Base-by-base conservation (phyloP, 306 rosid species). In the Hippophae rhamnoides region DNA sequence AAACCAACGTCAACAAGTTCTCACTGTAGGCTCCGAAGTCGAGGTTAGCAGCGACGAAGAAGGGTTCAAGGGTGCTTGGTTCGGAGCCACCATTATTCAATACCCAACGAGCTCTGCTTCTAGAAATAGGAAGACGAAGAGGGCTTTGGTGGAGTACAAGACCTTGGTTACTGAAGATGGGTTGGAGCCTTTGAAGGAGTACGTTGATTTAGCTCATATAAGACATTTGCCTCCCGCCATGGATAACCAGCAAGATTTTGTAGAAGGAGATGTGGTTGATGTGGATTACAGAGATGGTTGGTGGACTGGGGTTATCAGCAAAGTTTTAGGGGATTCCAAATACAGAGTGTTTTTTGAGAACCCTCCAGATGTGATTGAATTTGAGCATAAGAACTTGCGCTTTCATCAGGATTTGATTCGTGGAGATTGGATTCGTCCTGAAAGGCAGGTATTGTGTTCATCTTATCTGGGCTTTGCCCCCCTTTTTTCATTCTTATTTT, bases 21-120 rank as follows among this genome's bases (percentile, higher is more conserved):
- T 70, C 54, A 7, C 45, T 3, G 46, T 40, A 4, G 76, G 72
- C 25, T 5, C 74, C 10, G 81, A 76, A 49, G 70, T 79, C 3
- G 84, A 79, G 46, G 81, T 79, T 11, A 23, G 74, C 60, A 75
- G 74, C 56, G 78, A 79, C 64, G 84, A 79, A 44, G 81, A 72
- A 42, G 84, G 84, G 31, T 79, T 79, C 58, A 72, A 52, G 43
- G 84, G 81, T 10, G 72, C 71, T 3, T 72, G 78, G 70, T 79
- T 69, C 73, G 38, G 54, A 66, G 84, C 81, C 61, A 72, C 76
- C 62, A 54, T 79, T 45, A 41, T 75, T 0, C 59, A 58, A 11
- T 42, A 12, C 50, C 68, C 64, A 10, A 6, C 44, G 9, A 57
- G 60, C 13, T 42, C 62, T 7, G 67, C 62, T 54, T 54, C 73